Conservation (phyloP, 108 stramenopile species). For the Epipyxis sp. region DNA sequence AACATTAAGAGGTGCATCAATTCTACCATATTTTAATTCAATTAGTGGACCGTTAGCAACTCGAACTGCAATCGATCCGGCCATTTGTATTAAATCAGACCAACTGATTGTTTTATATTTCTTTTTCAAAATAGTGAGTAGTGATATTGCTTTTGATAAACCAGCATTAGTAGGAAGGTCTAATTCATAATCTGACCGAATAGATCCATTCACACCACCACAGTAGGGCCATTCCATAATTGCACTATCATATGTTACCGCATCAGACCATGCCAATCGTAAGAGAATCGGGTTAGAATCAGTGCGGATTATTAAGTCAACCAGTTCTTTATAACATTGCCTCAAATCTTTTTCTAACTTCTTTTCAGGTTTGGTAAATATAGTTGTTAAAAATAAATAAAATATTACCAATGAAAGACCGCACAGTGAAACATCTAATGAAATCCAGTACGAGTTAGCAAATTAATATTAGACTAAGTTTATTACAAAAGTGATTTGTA, state of each 20-base stretch:
- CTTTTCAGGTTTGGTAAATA: too few relatives aligned
- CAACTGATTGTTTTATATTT: conserved; percentile 45
- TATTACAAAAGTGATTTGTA: too few relatives aligned
- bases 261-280: conserved; percentile 13
- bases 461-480: too few relatives aligned
- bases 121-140: conserved; percentile 47
- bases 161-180: conserved; percentile 57
- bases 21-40: conserved; percentile 53
- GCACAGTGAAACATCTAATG: too few relatives aligned
- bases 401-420: too few relatives aligned
- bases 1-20: too few relatives aligned
- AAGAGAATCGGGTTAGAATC: conserved; percentile 5
- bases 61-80: conserved; percentile 39
- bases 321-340: background rate
- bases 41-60: conserved; percentile 47
- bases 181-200: conserved; percentile 57
- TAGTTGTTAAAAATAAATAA: too few relatives aligned
- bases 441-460: too few relatives aligned
- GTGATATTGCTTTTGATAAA: conserved; percentile 39
- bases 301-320: background rate
- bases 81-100: conserved; percentile 58
- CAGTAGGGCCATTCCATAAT: conserved; percentile 9
- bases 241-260: conserved; percentile 6
- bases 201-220: conserved; percentile 58
- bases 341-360: too few relatives aligned